phyloP scores from a whole-genome alignment of 768 basidiomycete species.

The Tremella fuciformis region DNA sequence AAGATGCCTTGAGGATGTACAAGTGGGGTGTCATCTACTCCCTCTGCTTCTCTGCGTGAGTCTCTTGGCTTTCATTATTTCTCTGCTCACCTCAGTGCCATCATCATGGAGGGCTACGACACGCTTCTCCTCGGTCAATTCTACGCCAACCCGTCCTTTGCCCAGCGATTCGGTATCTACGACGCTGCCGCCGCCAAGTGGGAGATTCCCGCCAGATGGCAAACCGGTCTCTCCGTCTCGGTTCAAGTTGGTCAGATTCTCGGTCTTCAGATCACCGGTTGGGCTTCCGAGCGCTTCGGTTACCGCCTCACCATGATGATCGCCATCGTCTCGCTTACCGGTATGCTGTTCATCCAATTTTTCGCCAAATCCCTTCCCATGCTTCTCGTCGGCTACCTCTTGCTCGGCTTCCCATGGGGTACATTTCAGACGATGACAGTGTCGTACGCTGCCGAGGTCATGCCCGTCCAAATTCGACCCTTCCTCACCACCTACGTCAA shows the following conservation, averaged over 20 bases:
- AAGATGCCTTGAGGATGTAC: slow-evolving; percentile 39
- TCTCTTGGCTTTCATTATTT: not conserved
- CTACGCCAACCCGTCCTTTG: slow-evolving; percentile 27
- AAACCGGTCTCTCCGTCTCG: slow-evolving; percentile 41
- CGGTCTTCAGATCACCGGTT: slow-evolving; percentile 44
- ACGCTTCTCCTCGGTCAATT: slow-evolving; percentile 29
- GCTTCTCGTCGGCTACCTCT: slow-evolving; percentile 26
- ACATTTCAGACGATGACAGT: slow-evolving; percentile 46
- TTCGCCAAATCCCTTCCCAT: slow-evolving; percentile 26
- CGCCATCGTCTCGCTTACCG: slow-evolving; percentile 9
- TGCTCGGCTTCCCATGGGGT: slow-evolving; percentile 48
- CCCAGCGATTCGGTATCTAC: slow-evolving; percentile 20
- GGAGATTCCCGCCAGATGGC: slow-evolving; percentile 47
- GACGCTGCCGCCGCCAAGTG: slow-evolving; percentile 11
- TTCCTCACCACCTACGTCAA: slow-evolving; percentile 44
- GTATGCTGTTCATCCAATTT: slow-evolving; percentile 30
- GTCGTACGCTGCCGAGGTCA: slow-evolving; percentile 48
- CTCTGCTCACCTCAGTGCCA: slow-evolving; percentile 6
- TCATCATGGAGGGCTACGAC: slow-evolving; percentile 35
- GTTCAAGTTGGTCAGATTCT: slow-evolving; percentile 46
- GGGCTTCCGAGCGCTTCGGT: slow-evolving; percentile 35
- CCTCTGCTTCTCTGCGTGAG: slow-evolving; percentile 32
- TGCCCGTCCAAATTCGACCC: slow-evolving; percentile 34
- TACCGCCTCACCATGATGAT: slow-evolving; percentile 35
- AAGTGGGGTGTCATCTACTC: slow-evolving; percentile 44